Evolutionary conservation across 2,329 filamentous ascomycete species (phyloP).

Genomic region (Colletotrichum incanum): DNA sequence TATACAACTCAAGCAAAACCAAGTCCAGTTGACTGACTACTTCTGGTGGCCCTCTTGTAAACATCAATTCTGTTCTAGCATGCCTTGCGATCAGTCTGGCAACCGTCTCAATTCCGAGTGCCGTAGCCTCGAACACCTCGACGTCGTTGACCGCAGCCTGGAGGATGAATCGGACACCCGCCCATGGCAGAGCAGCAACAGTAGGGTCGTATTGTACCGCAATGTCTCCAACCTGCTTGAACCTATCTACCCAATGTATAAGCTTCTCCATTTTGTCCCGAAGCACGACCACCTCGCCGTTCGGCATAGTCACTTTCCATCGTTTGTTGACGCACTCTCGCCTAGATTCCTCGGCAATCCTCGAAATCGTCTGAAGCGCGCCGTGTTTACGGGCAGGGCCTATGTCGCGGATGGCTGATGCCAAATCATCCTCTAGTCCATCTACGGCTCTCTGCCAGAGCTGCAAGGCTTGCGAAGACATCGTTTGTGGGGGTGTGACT

Average conservation of each 20-base stretch:
- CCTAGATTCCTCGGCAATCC: no score
- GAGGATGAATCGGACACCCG: slow-evolving; percentile 49
- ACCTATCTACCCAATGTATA: slow-evolving; percentile 48
- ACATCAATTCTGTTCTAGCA: neutral
- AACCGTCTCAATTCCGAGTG: neutral
- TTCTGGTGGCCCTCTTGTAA: neutral
- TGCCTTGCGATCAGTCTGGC: neutral
- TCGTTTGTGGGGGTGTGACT: no score
- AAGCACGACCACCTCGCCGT: no score
- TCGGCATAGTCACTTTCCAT: no score
- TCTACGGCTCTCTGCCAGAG: no score
- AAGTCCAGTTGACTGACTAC: neutral
- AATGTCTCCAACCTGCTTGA: slow-evolving; percentile 49
- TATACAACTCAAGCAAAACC: neutral
- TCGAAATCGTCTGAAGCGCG: no score
- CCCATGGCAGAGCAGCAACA: slow-evolving; percentile 50
- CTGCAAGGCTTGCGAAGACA: no score
- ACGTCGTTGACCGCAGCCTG: slow-evolving; percentile 25
- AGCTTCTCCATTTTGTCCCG: slow-evolving; percentile 42
- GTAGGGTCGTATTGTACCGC: slow-evolving; percentile 48
- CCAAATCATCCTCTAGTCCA: no score
- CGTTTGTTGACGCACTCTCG: no score
- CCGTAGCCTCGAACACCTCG: neutral
- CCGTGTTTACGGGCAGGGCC: no score
- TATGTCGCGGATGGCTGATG: no score